These are phyloP conservation scores for Russula vinacea DNA, from an alignment of 768 basidiomycete species.

Conservation along the genomic window DNA sequence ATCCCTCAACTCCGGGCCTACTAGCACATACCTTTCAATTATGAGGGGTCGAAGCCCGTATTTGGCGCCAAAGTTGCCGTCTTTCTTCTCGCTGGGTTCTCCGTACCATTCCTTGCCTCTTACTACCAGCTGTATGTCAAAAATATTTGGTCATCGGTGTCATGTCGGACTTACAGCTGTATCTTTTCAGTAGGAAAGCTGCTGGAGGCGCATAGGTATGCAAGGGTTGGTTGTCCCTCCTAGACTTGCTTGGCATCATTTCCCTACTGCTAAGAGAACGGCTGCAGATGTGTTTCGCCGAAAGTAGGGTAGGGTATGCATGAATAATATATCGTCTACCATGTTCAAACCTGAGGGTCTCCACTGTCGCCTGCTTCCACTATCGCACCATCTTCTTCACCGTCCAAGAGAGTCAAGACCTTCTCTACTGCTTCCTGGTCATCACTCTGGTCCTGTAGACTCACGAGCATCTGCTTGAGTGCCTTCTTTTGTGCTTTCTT, in stretches of 20 bases:
- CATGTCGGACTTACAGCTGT: conserved; percentile 9
- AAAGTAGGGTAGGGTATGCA: not conserved
- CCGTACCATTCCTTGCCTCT: conserved; percentile 32
- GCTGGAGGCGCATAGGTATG: conserved; percentile 1
- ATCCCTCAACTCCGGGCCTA: not conserved
- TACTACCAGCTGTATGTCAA: conserved; percentile 32
- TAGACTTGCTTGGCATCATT: not conserved
- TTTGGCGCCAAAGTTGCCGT: conserved; percentile 24
- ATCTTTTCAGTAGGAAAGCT: conserved; percentile 8
- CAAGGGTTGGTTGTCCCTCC: not conserved
- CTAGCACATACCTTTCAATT: conserved; percentile 30
- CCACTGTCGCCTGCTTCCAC: not conserved
- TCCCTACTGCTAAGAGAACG: conserved; percentile 5
- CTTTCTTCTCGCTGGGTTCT: conserved; percentile 26
- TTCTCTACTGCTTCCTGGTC: conserved; percentile 23
- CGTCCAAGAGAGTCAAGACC: conserved; percentile 1
- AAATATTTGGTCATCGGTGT: not conserved
- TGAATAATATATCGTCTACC: conserved; percentile 9
- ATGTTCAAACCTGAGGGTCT: conserved; percentile 4
- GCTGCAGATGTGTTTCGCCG: not conserved
- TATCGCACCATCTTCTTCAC: conserved; percentile 10
- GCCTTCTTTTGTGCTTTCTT: conserved; percentile 43
- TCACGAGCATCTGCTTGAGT: conserved; percentile 34
- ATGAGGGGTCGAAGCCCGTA: conserved; percentile 20
- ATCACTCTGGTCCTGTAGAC: conserved; percentile 30